Evolutionary conservation across 2,329 filamentous ascomycete species (phyloP), one percentile per base, ranked within the genome.

Genomic region (Ophiostoma montium): DNA sequence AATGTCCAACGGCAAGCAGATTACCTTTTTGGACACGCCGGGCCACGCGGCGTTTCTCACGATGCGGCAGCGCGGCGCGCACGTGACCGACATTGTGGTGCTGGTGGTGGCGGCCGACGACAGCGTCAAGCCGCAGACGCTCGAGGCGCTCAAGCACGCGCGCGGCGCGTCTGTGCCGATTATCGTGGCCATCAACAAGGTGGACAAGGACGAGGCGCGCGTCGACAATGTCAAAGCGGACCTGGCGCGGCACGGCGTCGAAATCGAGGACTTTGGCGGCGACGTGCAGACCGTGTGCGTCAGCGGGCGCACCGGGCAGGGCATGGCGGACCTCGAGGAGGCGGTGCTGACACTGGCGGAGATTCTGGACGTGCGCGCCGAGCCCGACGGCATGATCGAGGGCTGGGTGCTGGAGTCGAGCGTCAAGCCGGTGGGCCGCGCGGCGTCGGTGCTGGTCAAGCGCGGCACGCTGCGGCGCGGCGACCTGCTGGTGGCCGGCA

Each of bases 151-250:
- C 61, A 95, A 94, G 64, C 92, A 98, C 62, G 90, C 92, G 8
- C 84, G 82, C 50, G 74, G 77, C 30, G 86, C 92, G 46, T 83
- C 84, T 53, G 92, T 96, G 1, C 90, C 92, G 5, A 90, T 98
- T 46, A 95, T 98, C 51, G 92, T 98, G 46, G 94, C 94, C 15
- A 90, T 96, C 67, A 98, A 92, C 70, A 98, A 98, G 67, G 78
- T 95, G 47, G 92, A 98, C 67, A 95, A 92, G 66, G 79, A 84
- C 52, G 83, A 86, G 52, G 82, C 85, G 5, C 78, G 87, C 47
- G 68, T 88, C 11, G 84, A 95, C 38, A 76, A 79, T 44, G 89
- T 96, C 54, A 96, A 96, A 67, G 73, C 82, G 50, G 92, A 96
- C 62, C 78, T 98, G 21, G 79, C 85, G 9, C 73, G 80, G 2